Base-by-base conservation (phyloP, 192 early-diverging fungal genomes). In the Podila horticola region DNA sequence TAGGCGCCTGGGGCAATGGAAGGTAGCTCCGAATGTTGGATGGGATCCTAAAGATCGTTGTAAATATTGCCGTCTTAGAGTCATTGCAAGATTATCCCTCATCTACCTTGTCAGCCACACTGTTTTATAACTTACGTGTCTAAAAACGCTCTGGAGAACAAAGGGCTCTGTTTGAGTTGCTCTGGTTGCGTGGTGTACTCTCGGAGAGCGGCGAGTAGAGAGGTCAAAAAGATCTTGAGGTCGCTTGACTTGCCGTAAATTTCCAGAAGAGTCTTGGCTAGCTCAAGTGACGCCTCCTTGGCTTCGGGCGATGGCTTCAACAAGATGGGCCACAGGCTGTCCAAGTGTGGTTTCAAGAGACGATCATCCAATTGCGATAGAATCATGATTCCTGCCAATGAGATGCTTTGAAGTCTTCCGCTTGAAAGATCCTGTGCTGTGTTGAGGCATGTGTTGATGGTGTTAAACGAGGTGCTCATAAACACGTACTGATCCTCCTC, bases 221-320 rank as follows among this genome's bases (percentile, higher is more conserved):
- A 81, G 30, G 41, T 64, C 55, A 81, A 69, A 45, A 81, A 69
- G 38, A 51, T 64, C 28, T 64, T 58, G 24, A 81, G 71, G 48
- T 81, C 77, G 36, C 77, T 81, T 8, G 77, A 66, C 41, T 69
- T 81, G 17, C 77, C 71, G 28, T 81, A 81, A 58, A 81, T 81
- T 41, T 73, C 77, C 28, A 81, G 17, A 8, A 81, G 41, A 3
- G 77, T 73, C 20, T 65, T 64, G 19, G 66, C 61, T 17, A 81
- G 52, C 36, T 81, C 62, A 4, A 81, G 63, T 24, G 71, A 71
- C 1, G 77, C 70, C 26, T 68, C 77, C 19, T 31, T 20, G 12
- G 77, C 77, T 6, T 26, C 62, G 4, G 9, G 6, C 22, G 72
- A 36, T 5, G 77, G 77, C n/a, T 8, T 45, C 29, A 81, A 52